Conservation (phyloP, 345 rosid genomes). For the Hypericum androsaemum region DNA sequence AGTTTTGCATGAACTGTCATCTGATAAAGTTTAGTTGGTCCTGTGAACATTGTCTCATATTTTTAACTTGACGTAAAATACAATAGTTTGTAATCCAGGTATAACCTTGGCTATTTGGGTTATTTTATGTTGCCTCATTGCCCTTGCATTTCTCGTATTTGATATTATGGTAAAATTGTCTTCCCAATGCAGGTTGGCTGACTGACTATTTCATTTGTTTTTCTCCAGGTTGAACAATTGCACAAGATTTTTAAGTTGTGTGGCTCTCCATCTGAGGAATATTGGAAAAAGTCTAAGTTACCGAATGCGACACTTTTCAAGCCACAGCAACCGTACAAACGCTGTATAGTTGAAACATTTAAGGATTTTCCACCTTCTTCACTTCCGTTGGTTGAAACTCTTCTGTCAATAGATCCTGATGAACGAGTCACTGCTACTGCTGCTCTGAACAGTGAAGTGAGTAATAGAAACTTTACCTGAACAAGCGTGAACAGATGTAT, state of each 20-base stretch:
- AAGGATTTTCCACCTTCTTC: slow-evolving; percentile 56
- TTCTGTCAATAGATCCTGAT: slow-evolving; percentile 72
- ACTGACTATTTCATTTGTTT: slow-evolving; percentile 10
- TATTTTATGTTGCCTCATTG: not conserved
- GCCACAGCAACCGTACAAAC: slow-evolving; percentile 65
- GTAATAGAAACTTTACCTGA: slow-evolving; percentile 15
- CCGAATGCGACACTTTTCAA: slow-evolving; percentile 76
- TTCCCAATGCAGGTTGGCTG: slow-evolving; percentile 1
- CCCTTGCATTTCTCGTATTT: not conserved
- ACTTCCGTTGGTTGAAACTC: slow-evolving; percentile 50
- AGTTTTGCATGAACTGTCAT: too few species aligned
- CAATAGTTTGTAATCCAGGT: too few species aligned
- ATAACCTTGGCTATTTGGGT: too few species aligned
- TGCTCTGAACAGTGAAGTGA: slow-evolving; percentile 63
- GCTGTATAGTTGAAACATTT: slow-evolving; percentile 65
- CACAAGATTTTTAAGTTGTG: slow-evolving; percentile 86
- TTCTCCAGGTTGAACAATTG: slow-evolving; percentile 74
- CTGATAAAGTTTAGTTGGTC: too few species aligned
- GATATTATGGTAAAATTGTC: not conserved
- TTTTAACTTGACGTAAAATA: too few species aligned
- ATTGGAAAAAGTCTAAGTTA: slow-evolving; percentile 75
- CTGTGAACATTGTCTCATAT: too few species aligned
- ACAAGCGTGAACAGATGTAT: not conserved
- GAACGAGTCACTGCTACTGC: slow-evolving; percentile 66
- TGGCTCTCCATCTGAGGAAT: slow-evolving; percentile 81